Percentiles rank a stretch among this genome's conserved stretches.
Conservation (phyloP, 305 asterid species). For the Ajuga reptans region DNA sequence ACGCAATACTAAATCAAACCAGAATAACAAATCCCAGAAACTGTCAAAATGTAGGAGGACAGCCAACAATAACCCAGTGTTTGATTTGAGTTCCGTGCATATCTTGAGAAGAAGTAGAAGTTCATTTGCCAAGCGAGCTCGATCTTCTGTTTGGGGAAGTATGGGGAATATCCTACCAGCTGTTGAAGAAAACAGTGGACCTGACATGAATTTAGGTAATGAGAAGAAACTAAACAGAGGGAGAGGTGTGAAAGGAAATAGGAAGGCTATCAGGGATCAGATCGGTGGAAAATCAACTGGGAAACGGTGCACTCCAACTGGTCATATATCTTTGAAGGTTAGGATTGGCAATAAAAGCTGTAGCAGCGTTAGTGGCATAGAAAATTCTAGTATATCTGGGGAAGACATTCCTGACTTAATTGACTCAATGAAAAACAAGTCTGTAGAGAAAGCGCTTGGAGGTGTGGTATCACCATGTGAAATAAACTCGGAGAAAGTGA, state of each 20-base stretch:
- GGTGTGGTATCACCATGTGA: slow-evolving; percentile 21
- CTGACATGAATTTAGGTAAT: slow-evolving; percentile 24
- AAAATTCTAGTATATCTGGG: slow-evolving; percentile 20
- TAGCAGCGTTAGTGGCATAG: slow-evolving; percentile 28
- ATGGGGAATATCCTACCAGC: slow-evolving; percentile 30
- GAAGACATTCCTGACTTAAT: slow-evolving; percentile 18
- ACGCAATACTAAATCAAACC: slow-evolving; percentile 19
- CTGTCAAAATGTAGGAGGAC: slow-evolving; percentile 31
- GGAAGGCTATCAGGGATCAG: slow-evolving; percentile 36
- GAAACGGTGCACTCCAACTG: slow-evolving; percentile 36
- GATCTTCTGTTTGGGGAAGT: slow-evolving; percentile 38
- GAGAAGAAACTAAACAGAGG: slow-evolving; percentile 27
- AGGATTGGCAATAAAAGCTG: slow-evolving; percentile 52
- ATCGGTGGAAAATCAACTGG: slow-evolving; percentile 30
- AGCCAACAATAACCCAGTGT: slow-evolving; percentile 26
- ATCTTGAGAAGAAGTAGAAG: slow-evolving; percentile 57
- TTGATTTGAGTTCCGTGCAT: slow-evolving; percentile 42
- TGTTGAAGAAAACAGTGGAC: slow-evolving; percentile 24
- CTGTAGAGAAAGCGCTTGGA: slow-evolving; percentile 32
- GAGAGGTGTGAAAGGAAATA: slow-evolving; percentile 32
- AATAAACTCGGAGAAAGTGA: slow-evolving; percentile 28
- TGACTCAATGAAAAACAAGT: slow-evolving; percentile 21
- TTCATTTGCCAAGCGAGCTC: slow-evolving; percentile 33
- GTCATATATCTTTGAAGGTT: slow-evolving; percentile 61
- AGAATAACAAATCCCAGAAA: slow-evolving; percentile 27